These are phyloP conservation scores for Pleurotus pulmonarius DNA, from an alignment of 768 basidiomycete genomes.

Conservation along the genomic window DNA sequence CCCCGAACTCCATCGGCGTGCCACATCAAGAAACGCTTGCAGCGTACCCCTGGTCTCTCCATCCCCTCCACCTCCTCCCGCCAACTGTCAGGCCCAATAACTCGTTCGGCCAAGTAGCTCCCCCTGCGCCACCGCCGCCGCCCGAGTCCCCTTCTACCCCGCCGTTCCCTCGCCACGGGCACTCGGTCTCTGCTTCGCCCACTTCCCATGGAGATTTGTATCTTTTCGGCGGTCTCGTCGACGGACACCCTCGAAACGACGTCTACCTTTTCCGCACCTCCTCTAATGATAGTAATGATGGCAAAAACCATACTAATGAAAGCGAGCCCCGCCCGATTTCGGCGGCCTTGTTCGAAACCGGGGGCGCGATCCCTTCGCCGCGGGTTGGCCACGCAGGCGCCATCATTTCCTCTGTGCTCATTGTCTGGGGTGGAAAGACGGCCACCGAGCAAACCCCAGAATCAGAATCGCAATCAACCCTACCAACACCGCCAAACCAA, in stretches of 20 bases:
- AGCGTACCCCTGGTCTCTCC: conserved; percentile 81
- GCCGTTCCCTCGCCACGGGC: conserved; percentile 96
- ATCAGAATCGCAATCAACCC: conserved; percentile 16
- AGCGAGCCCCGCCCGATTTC: conserved; percentile 55
- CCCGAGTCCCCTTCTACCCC: conserved; percentile 54
- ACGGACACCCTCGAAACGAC: conserved; percentile 87
- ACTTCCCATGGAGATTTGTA: conserved; percentile 87
- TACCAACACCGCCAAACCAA: conserved; percentile 4
- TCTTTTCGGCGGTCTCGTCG: conserved; percentile 94
- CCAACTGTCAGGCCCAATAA: conserved; percentile 55
- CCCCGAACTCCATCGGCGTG: no score
- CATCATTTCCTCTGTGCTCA: conserved; percentile 90
- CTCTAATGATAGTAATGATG: no score
- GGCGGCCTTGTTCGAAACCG: conserved; percentile 80
- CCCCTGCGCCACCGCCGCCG: conserved; percentile 18
- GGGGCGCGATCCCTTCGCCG: conserved; percentile 82
- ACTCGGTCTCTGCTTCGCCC: conserved; percentile 79
- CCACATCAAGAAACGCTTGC: conserved; percentile 13
- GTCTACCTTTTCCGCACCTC: conserved; percentile 77
- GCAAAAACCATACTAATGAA: no score
- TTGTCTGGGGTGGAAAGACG: conserved; percentile 98
- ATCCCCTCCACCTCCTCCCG: conserved; percentile 65
- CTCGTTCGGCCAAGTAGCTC: conserved; percentile 21
- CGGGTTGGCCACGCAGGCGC: conserved; percentile 96
- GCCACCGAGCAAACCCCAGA: conserved; percentile 64